A percentile compares a stretch with the other conserved stretches of the same genome.
Conservation (phyloP, 805 yeast species). For the Cyberlindnera maclurae region DNA sequence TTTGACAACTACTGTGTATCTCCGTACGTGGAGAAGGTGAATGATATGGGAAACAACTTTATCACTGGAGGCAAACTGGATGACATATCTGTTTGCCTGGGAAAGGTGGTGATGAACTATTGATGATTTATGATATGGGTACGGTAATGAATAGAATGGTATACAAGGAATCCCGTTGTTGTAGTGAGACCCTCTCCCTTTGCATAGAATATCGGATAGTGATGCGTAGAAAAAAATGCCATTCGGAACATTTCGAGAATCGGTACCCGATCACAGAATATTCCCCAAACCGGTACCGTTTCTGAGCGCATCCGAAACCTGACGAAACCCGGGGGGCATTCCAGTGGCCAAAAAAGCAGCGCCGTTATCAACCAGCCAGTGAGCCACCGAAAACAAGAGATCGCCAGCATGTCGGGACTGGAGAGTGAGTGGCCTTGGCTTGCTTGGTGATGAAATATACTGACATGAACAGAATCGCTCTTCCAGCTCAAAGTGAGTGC, state of each 20-base stretch:
- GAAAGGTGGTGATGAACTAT: conserved; percentile 29
- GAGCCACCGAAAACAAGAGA: too few species aligned
- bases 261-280: neutral
- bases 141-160: neutral
- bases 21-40: conserved; percentile 47
- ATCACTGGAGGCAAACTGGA: conserved; percentile 49
- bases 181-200: too few species aligned
- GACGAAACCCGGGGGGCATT: too few species aligned
- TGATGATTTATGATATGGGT: neutral
- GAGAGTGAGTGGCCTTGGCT: conserved; percentile 3
- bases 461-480: conserved; percentile 20
- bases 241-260: neutral
- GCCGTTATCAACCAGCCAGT: too few species aligned
- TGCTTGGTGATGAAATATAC: neutral
- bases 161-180: too few species aligned
- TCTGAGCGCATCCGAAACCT: too few species aligned
- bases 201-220: neutral
- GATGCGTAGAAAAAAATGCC: neutral
- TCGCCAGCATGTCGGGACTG: conserved; percentile 4
- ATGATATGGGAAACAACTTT: conserved; percentile 27
- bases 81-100: conserved; percentile 46
- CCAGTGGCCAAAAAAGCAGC: too few species aligned
- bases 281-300: neutral
- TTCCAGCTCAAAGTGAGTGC: conserved; percentile 49
- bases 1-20: conserved; percentile 46